phyloP scores from a whole-genome alignment of 2,329 filamentous ascomycete genomes.

The Plenodomus biglobosus region DNA sequence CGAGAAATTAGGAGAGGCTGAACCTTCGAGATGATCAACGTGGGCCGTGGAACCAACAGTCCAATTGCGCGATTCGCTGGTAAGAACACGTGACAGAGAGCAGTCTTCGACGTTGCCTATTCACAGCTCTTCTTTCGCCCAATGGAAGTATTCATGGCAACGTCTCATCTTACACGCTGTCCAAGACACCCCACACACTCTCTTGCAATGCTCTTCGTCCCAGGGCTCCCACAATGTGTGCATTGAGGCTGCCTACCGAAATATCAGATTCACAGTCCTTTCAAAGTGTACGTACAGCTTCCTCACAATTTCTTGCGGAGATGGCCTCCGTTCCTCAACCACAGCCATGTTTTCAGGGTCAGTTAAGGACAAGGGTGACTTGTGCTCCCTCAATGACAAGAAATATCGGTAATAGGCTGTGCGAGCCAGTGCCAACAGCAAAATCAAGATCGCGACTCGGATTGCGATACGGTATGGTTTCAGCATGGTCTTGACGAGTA shows the following conservation, averaged over 20 bases:
- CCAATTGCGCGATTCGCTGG: too few relatives aligned
- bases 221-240: slow-evolving; percentile 18
- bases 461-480: too few relatives aligned
- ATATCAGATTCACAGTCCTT: not conserved
- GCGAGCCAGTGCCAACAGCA: too few relatives aligned
- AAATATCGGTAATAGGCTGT: too few relatives aligned
- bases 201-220: slow-evolving; percentile 20
- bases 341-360: not conserved
- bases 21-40: too few relatives aligned
- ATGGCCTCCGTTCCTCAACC: slow-evolving; percentile 2
- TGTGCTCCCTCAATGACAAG: not conserved
- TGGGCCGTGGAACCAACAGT: too few relatives aligned
- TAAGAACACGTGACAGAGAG: too few relatives aligned
- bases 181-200: slow-evolving; percentile 20
- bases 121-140: slow-evolving; percentile 15
- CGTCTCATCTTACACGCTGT: slow-evolving; percentile 14
- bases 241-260: slow-evolving; percentile 14
- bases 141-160: slow-evolving; percentile 11
- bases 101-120: too few relatives aligned
- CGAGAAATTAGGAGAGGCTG: too few relatives aligned
- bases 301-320: slow-evolving; percentile 11
- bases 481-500: too few relatives aligned
- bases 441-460: too few relatives aligned
- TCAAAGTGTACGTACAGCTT: not conserved
- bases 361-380: not conserved